Evolutionary conservation across 129 eudicot genomes (phyloP), one percentile per base, ranked within the genome.

Genomic region (Ambrosia trifida): DNA sequence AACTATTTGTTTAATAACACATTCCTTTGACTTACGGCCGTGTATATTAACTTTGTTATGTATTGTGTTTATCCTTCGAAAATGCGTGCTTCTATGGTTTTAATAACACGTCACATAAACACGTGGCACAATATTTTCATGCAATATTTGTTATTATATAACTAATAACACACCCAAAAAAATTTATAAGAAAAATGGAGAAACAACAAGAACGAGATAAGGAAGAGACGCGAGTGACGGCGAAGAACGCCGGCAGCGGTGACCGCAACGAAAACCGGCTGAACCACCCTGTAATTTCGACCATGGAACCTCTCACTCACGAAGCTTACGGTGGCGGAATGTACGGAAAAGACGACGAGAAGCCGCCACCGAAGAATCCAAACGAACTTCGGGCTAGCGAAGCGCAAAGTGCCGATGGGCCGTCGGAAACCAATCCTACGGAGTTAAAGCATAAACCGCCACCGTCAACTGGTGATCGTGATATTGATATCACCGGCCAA

Each of bases 251-350:
- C 54, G 76, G 57, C 19, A 16, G 49, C 16, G 53, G 16, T 1
- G 52, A 13, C 4, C 72, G 46, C 14, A 53, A 12, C 8, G 28
- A 30, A 30, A 54, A 71, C 45, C 24, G 53, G 53, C 64, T 80
- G 67, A 54, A 11, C 49, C 84, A 80, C 76, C 76, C 80, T 0
- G 33, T 7, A 3, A 79, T 84, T 13, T 86, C 96, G 16, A 64
- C 84, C 4, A 86, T 86, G 96, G 59, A 74, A 62, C 83, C 96
- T 5, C 19, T 86, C 3, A 82, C 84, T 4, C 53, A 49, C n/a
- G 84, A 84, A 56, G 96, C 96, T 0, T 89, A 86, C 52, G 96
- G 90, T 18, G 93, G 96, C 1, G 94, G 96, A n/a, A 82, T 84
- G 87, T 85, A 90, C 68, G 93, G 88, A 9, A 65, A 59, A 35